Conservation (phyloP, 495 filamentous ascomycete genomes). For the Aspergillus conjunctus region DNA sequence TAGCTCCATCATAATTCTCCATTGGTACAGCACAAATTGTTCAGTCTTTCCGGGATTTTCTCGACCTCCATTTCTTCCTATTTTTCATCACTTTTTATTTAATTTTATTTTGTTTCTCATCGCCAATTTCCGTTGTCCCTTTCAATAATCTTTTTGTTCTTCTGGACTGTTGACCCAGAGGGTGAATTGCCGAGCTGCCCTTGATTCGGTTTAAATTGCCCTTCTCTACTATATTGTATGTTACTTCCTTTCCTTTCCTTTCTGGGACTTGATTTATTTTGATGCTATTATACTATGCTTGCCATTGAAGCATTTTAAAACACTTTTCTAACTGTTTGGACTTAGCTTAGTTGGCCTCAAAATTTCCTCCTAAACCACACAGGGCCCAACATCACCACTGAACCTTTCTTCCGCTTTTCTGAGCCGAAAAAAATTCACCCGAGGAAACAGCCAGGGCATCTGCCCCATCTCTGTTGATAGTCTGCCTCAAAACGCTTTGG, state of each 20-base stretch:
- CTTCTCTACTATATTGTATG: neutral
- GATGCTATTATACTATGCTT: neutral
- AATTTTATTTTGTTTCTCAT: constrained; percentile 19
- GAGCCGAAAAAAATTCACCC: neutral
- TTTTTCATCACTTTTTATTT: constrained; percentile 16
- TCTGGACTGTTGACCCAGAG: neutral
- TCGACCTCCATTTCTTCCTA: constrained; percentile 7
- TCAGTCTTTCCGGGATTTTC: constrained; percentile 4
- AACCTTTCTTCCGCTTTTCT: neutral
- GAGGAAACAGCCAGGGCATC: too few species aligned
- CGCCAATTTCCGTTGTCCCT: neutral
- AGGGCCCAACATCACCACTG: neutral
- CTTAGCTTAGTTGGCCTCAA: too few species aligned
- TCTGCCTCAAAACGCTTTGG: too few species aligned
- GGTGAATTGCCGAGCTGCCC: constrained; percentile 13
- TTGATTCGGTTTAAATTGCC: constrained; percentile 22
- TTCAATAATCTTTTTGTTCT: neutral
- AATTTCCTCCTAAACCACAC: too few species aligned
- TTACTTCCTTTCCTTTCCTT: neutral
- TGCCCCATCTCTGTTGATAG: too few species aligned
- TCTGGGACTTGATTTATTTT: neutral
- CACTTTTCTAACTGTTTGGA: too few species aligned
- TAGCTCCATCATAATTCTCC: constrained; percentile 5
- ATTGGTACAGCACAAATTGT: neutral
- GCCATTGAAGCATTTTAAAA: neutral